These are phyloP conservation scores for Eremomyces bilateralis DNA, from an alignment of 495 filamentous ascomycete species.

Conservation along the genomic window DNA sequence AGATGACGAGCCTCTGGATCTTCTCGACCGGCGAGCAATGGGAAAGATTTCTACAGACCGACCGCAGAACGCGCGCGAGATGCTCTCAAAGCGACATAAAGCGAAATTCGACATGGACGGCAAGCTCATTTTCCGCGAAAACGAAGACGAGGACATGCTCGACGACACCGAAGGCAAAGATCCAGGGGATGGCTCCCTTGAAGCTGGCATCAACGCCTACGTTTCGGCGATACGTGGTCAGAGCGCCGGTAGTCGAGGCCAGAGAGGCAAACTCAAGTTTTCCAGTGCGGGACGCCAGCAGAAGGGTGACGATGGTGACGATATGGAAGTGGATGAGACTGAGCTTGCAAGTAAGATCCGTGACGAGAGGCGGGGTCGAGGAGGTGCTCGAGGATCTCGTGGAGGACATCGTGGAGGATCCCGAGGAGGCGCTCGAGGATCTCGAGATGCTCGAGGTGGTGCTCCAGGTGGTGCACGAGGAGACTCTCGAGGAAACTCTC, in stretches of 20 bases:
- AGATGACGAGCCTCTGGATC: constrained; percentile 80
- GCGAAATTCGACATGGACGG: constrained; percentile 65
- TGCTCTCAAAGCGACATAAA: constrained; percentile 25
- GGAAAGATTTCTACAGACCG: constrained; percentile 85
- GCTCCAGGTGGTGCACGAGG: too few relatives aligned
- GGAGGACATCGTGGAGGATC: too few relatives aligned
- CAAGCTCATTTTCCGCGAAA: constrained; percentile 58
- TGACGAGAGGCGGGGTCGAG: background rate
- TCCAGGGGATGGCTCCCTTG: constrained; percentile 20
- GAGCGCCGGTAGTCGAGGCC: constrained; percentile 60
- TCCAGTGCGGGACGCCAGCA: constrained; percentile 40
- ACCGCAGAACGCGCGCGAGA: constrained; percentile 34
- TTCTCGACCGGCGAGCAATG: constrained; percentile 69
- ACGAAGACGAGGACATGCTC: constrained; percentile 26
- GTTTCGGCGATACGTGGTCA: constrained; percentile 72
- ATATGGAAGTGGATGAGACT: constrained; percentile 52
- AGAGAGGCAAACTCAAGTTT: constrained; percentile 76
- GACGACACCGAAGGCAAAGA: constrained; percentile 35
- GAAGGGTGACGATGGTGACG: constrained; percentile 34
- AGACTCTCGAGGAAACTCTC: too few relatives aligned
- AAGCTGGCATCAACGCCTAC: constrained; percentile 67
- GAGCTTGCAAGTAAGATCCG: constrained; percentile 15
- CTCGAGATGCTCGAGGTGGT: too few relatives aligned
- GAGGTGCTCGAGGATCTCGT: background rate
- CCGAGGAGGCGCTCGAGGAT: too few relatives aligned